Base-by-base conservation (phyloP, 306 rosid genomes). In the Rosa rugosa region DNA sequence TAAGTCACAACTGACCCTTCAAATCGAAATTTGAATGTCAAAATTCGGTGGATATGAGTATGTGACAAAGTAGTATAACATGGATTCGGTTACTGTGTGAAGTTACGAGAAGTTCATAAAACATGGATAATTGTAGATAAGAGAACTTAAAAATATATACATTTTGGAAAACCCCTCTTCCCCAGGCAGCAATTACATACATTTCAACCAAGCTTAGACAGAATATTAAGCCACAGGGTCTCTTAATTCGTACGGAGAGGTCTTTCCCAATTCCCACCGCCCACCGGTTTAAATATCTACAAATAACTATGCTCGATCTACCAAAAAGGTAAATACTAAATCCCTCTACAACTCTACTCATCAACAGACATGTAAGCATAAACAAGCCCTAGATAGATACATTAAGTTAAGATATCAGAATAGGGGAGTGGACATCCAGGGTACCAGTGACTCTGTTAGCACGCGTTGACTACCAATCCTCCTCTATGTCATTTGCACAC, bases 401-500 rank as follows among this genome's bases (percentile, higher is more conserved):
- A 4, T 17, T 86, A 85, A 84, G 84, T 86, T 86, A 90, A 92
- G 68, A 85, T 42, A 80, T 80, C 72, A 51, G 71, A 81, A 75
- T 82, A 22, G 83, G 89, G 88, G 84, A 84, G 87, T 73, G 88
- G 87, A 71, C 75, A 82, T 82, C 59, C 45, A 22, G 75, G 81
- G 80, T 77, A 77, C 78, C 86, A 83, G 79, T 84, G 78, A 86
- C 78, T 92, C 76, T 72, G 97, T 92, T 92, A 92, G 97, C 91
- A 83, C 20, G 71, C 49, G 3, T 80, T 80, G 86, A 75, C 83
- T 79, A 75, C 75, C 81, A 60, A 82, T 79, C 72, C 63, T 65
- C 78, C 72, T 64, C 80, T 59, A 66, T n/a, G 78, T 95, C 96
- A 92, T 88, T 92, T 92, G 97, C 98, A 90, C 34, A 91, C 87